Base-by-base conservation (phyloP, 2,329 filamentous ascomycete genomes). In the Epichloe uncinata region DNA sequence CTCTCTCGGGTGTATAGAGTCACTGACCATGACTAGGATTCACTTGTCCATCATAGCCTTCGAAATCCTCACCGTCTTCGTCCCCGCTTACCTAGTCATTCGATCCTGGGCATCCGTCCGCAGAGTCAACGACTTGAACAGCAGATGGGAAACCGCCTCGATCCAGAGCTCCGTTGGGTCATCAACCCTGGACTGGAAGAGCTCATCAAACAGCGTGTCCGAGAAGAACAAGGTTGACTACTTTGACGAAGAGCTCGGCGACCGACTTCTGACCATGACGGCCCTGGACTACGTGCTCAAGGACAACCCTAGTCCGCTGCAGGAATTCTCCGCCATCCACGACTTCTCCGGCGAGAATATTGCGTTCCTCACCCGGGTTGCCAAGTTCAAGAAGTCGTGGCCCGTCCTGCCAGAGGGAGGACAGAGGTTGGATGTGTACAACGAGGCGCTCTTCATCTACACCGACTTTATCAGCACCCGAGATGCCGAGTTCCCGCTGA, bases 311-410 rank as follows among this genome's bases (percentile, higher is more conserved):
- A 68, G 71, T 2, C 76, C 77, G 0, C 70, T 85, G 0, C 77
- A 81, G 50, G 65, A 78, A 45, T 85, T 83, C 60, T 81, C 82
- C 0, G 81, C 81, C 0, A 68, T 76, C 0, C 72, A 74, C 40
- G 82, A 85, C 55, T 84, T 85, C 58, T 84, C 81, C 0, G 81
- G 80, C 11, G 82, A 85, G 61, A 85, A 85, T 60, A 79, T 85
- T 55, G 74, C 79, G 36, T 85, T 85, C 61, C 66, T 85, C 2
- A 77, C 71, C 13, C 66, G 69, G 18, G 71, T 81, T 3, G 65
- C 71, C 1, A 67, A 70, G 46, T 84, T 78, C 76, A 79, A 76
- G 58, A 55, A 58, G 3, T 60, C 60, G 1, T 55, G 57, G 56
- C 35, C 55, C 50, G 47, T 49, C 4, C 42, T 47, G 1, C 26